Evolutionary conservation across 441 rosid genomes (phyloP), one percentile per base, ranked within the genome.

Genomic region (Gossypium lobatum): DNA sequence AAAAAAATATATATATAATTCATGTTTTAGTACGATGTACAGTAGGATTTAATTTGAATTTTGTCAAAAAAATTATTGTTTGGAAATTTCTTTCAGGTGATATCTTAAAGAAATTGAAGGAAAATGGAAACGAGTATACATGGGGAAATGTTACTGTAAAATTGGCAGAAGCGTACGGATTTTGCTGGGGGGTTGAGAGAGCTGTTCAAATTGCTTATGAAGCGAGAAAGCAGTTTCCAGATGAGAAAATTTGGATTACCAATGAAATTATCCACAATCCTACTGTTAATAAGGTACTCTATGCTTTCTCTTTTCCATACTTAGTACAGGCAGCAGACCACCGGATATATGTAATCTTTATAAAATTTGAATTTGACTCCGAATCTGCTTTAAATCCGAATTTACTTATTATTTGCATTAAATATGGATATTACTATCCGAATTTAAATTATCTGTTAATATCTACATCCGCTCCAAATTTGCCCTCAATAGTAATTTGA

Each of bases 141-240:
- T 93, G 97, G 98, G 99, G 97, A 69, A 84, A 88, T 80, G 89
- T 93, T 70, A 91, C 93, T 0, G 93, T 95, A 76, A 95, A 87
- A 80, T 88, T 93, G 57, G 98, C 97, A 0, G 95, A 91, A 77
- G 77, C 98, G 4, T 90, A 93, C 78, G 98, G 97, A 0, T 95
- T 93, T 80, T 91, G 98, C 83, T 89, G 95, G 97, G 99, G 98
- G 0, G 97, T 93, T 14, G 98, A 93, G 80, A 88, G 98, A 25
- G 97, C 99, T 59, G 99, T 95, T n/a, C 98, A 95, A 87, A 93
- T 93, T 81, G 99, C 98, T 72, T 95, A 93, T 77, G 98, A 95
- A 81, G 93, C 98, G 1, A 88, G 96, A 70, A 93, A 74, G 74
- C 97, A 95, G 75, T 95, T 90, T 76, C 96, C 97, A 0, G 83